Base-by-base conservation (phyloP, 176 grass and related monocot species). In the Leersia perrieri region DNA sequence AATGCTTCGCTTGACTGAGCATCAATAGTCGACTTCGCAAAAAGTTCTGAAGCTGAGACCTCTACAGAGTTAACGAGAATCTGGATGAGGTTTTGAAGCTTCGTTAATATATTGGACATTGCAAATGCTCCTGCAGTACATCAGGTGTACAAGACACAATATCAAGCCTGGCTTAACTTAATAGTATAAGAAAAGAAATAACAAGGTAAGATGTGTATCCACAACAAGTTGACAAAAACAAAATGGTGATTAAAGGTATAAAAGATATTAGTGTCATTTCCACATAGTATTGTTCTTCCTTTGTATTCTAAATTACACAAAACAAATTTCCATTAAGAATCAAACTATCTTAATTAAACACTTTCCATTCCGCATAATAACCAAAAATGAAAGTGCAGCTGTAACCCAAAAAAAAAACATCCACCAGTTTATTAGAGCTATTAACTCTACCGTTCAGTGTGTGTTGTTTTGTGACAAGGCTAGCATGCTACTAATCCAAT, bases 1-100 rank as follows among this genome's bases (percentile, higher is more conserved):
- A 94, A 79, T 25, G 82, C 80, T 84, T 94, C 87, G 71, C 85
- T 91, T 71, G 84, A 94, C 26, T 87, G 87, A 70, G 87, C 78
- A 72, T 86, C 88, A 74, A 57, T 60, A 67, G 75, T 58, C 60
- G 72, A 33, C 30, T 74, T 89, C 75, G 81, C 78, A 82, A 87
- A 87, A 25, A 92, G 26, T 36, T 91, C 83, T 86, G 92, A 87
- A 74, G 83, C 87, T 55, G 84, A 92, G 73, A 89, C 80, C 73
- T 94, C 84, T 68, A 88, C 73, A 65, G 86, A 92, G 28, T 80
- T 92, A 67, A 85, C 38, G 16, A 94, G 84, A 75, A 94, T 84
- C 68, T 75, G 84, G 55, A 92, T 72, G 53, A 94, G 84, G 79
- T 63, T 79, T 77, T 89, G 86, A 76, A 94, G 84, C 73, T 88